Evolutionary conservation across 768 basidiomycete species (phyloP).

Genomic region (Tylopilus felleus): DNA sequence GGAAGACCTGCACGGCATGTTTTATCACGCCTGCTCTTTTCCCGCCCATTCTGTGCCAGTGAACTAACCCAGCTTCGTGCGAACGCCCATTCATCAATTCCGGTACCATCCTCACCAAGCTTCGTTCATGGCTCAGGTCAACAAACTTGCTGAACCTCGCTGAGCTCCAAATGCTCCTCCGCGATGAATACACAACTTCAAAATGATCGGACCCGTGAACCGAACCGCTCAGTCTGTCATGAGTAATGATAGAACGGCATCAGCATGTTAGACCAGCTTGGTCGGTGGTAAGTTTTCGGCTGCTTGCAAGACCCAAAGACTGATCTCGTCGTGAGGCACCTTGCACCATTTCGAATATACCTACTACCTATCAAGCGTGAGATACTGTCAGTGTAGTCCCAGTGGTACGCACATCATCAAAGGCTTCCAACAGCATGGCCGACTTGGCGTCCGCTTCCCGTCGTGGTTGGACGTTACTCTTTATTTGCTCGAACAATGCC

Average conservation of each 20-base stretch:
- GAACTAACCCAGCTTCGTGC: too few species aligned
- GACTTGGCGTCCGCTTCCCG: slow-evolving; percentile 46
- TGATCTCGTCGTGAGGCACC: slow-evolving; percentile 59
- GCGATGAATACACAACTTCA: too few species aligned
- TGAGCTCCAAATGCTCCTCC: too few species aligned
- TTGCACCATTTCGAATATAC: slow-evolving; percentile 49
- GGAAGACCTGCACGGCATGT: too few species aligned
- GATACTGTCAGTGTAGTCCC: not conserved
- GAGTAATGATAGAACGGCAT: not conserved
- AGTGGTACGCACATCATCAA: slow-evolving; percentile 47
- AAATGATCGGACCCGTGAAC: too few species aligned
- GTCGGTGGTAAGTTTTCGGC: slow-evolving; percentile 37
- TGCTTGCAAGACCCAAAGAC: slow-evolving; percentile 37
- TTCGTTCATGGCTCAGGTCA: too few species aligned
- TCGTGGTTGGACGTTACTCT: slow-evolving; percentile 44
- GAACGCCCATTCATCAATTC: too few species aligned
- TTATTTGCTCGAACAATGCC: slow-evolving; percentile 44
- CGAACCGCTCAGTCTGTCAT: too few species aligned
- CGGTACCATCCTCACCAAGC: too few species aligned
- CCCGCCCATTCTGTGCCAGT: too few species aligned
- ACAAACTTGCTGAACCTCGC: too few species aligned
- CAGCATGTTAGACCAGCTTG: slow-evolving; percentile 9
- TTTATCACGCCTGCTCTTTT: too few species aligned
- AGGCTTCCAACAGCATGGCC: slow-evolving; percentile 45
- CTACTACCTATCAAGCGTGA: slow-evolving; percentile 41